A percentile compares a stretch with the other conserved stretches of the same genome.
phyloP scores from a whole-genome alignment of 768 basidiomycete genomes.

The Suillus subaureus region DNA sequence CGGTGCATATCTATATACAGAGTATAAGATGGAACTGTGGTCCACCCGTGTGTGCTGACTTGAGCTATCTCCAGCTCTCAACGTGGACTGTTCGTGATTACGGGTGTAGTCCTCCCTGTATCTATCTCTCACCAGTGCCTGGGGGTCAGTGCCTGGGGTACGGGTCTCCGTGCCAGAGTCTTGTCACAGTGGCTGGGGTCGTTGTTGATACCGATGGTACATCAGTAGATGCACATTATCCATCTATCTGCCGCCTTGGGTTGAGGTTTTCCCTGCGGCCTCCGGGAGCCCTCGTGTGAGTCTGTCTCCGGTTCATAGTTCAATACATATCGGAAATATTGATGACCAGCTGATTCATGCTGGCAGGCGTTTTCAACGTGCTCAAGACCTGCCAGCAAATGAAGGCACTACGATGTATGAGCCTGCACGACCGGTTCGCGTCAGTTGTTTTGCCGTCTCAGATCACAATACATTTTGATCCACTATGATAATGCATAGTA shows the following conservation, averaged over 20 bases:
- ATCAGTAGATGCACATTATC: background rate
- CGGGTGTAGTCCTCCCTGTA: background rate
- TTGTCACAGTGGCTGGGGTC: background rate
- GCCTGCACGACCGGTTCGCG: background rate
- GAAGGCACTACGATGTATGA: background rate
- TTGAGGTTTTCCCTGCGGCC: background rate
- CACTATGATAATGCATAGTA: background rate
- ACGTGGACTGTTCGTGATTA: background rate
- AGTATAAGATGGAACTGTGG: background rate
- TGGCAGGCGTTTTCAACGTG: background rate
- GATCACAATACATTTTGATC: background rate
- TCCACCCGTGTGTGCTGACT: background rate
- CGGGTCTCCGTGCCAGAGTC: background rate
- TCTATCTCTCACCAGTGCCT: background rate
- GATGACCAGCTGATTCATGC: background rate
- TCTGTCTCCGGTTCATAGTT: background rate
- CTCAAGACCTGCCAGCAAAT: background rate
- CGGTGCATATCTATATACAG: background rate
- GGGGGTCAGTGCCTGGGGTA: too few relatives aligned
- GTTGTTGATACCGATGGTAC: background rate
- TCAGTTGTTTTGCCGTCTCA: background rate
- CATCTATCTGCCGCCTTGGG: background rate
- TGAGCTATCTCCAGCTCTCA: background rate
- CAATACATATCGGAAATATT: background rate
- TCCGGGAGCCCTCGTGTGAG: background rate